Base-by-base conservation (phyloP, 768 basidiomycete genomes). In the Calocybe gangraenosa region DNA sequence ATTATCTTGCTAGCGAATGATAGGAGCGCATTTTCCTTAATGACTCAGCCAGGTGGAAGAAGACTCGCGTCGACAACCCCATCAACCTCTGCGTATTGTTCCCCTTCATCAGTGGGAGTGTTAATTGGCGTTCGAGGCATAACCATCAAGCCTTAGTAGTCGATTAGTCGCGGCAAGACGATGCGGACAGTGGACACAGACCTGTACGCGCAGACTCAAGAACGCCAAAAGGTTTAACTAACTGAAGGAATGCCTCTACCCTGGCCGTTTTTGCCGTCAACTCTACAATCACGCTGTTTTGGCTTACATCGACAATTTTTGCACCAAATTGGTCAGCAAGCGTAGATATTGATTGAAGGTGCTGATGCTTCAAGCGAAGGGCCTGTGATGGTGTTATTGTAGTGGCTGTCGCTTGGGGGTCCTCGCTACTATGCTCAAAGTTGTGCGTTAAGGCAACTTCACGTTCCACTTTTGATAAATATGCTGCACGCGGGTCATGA, bases 71-170 rank as follows among this genome's bases (percentile, higher is more conserved):
- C 96, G 34, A 99, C 76, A n/a, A 67, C 67, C 36, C 72, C 82
- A 37, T 75, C 81, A 31, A 22, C 32, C n/a, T 55, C 53, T n/a
- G 19, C 14, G 19, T 41, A 18, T 10, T 34, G 22, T 1, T 55
- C 58, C 2, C 57, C 58, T 18, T 75, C 78, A 19, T 68, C 65
- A 3, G 61, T 63, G 4, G 57, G 46, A 3, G 55, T 61, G 13
- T 78, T 62, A 58, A 98, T 87, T 2, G 95, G 94, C 4, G 96
- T 96, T 49, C 96, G 81, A 3, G 96, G 96, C 89, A 99, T 96
- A 5, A 90, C 94, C 95, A 99, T 99, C 31, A 90, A 69, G 60
- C 94, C 94, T 95, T 50, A 4, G 40, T 21, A 42, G 28, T 50
- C 20, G 51, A 47, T 21, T 38, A 34, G 25, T 23, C 14, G 22